Conservation (phyloP, 345 rosid species). For the Physaria fendleri region DNA sequence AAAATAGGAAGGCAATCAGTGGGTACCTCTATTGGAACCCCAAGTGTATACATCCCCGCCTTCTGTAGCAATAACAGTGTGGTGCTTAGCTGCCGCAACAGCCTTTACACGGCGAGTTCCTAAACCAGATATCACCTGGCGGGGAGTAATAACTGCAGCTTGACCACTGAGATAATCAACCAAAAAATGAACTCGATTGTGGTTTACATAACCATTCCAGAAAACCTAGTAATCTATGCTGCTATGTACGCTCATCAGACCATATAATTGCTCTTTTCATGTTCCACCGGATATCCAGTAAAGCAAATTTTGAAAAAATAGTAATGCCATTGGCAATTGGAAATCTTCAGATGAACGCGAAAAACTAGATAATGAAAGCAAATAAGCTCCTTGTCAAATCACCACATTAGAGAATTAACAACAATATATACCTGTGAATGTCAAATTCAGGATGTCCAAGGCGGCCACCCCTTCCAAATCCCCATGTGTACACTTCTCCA, state of each 20-base stretch:
- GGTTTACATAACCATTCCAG: slow-evolving; percentile 2
- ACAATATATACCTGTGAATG: slow-evolving; percentile 69
- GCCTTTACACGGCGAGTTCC: slow-evolving; percentile 83
- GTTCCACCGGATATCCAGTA: slow-evolving; percentile 2
- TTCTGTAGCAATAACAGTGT: slow-evolving; percentile 87
- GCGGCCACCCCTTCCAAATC: slow-evolving; percentile 98
- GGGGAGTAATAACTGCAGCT: slow-evolving; percentile 98
- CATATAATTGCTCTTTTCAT: not conserved
- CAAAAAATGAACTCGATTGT: not conserved
- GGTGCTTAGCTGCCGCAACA: slow-evolving; percentile 98
- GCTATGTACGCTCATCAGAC: not conserved
- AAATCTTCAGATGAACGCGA: not conserved
- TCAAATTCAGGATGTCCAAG: slow-evolving; percentile 99
- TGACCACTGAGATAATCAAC: slow-evolving; percentile 64
- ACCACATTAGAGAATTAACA: not conserved
- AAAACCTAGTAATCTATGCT: not conserved
- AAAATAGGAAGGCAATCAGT: not conserved
- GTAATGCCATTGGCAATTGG: not conserved
- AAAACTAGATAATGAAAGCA: not conserved
- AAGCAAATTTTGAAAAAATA: not conserved
- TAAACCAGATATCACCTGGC: slow-evolving; percentile 78
- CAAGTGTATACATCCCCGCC: slow-evolving; percentile 89
- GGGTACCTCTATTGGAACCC: slow-evolving; percentile 96
- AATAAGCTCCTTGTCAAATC: not conserved
- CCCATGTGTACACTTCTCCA: slow-evolving; percentile 96